Evolutionary conservation across 164 flowering plant species (phyloP), one percentile per base, ranked within the genome.

Genomic region (Aristolochia fimbriata): DNA sequence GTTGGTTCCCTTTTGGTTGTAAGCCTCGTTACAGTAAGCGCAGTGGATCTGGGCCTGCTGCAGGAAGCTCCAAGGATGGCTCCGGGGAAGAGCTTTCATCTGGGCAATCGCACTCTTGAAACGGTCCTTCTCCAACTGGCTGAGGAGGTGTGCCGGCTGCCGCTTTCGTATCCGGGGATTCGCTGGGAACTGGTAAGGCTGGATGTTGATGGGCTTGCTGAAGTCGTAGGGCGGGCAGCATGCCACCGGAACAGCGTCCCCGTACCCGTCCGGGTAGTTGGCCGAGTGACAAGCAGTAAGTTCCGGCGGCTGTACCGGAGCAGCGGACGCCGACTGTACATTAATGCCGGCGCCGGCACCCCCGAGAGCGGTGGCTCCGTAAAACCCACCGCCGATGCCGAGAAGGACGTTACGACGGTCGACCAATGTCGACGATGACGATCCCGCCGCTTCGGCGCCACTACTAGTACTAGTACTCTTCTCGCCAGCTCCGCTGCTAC

Each of bases 21-120:
- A 62, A 23, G 46, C 65, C 1, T 27, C 48, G 43, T 63, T 47
- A 46, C 65, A 63, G 59, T 63, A 63, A 51, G 65, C 65, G 48
- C 65, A 63, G 46, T 63, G 65, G 46, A 63, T 46, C 10, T 63
- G 33, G 1, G 60, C 59, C 43, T 63, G 55, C 52, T 55, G 59
- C 15, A 45, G 27, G n/a, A 24, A 63, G 52, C 16, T 23, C 27
- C 65, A 55, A 11, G 65, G 65, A 19, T 63, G 51, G 16, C 43
- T 25, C 10, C 11, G 0, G 4, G 48, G 13, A 11, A 62, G 51
- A 4, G 22, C 33, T 31, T 62, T 62, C 65, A 62, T 62, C 37
- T 14, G 13, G 14, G 19, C 15, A 0, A 62, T 25, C 19, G 51
- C 65, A 14, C n/a, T 17, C 58, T 62, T 53, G 58, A 22, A 62